Base-by-base conservation (phyloP, 495 filamentous ascomycete genomes). In the Hyaloscypha hepaticicola region DNA sequence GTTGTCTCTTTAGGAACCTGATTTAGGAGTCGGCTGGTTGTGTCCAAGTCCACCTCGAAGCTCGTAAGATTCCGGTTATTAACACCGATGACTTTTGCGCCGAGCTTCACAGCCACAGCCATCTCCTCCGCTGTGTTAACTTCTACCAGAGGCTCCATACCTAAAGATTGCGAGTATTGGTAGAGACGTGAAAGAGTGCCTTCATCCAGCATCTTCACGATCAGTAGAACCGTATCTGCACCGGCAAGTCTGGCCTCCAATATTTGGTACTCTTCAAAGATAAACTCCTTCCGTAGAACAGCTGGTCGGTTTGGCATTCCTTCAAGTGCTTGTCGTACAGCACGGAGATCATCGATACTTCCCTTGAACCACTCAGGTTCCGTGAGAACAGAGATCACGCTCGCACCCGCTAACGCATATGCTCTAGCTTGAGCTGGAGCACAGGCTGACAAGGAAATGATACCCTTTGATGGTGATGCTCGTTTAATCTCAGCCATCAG, bases 361-460 rank as follows among this genome's bases (percentile, higher is more conserved):
- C 95, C 95, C 76, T 97, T 98, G 79, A 99, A 99, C 93, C 93
- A 99, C 69, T 97, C 89, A 0, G 95, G 95, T 76, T 99, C 95
- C 0, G 95, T 99, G 59, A 99, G 85, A 14, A 99, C 96, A 12
- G 93, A 97, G 69, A 99, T 98, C 29, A 96, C 90, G 69, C 94
- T 97, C 27, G 95, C 96, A 24, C 95, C 96, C 16, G 96, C 93
- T 8, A 93, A 83, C 14, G 96, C 96, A 73, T 99, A 99, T 66
- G 88, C 90, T 59, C 90, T 86, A 51, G 95, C 95, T 77, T 99
- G 95, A 11, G 88, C 85, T 26, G 94, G 91, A 5, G 95, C 95
- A 67, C 91, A 93, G 31, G 92, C 89, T 22, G 89, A 83, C 0
- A 94, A 83, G 1, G 94, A 90, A 56, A 99, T 98, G 25, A 94